phyloP scores from a whole-genome alignment of 306 rosid species.

The Pterocarpus macrocarpus region DNA sequence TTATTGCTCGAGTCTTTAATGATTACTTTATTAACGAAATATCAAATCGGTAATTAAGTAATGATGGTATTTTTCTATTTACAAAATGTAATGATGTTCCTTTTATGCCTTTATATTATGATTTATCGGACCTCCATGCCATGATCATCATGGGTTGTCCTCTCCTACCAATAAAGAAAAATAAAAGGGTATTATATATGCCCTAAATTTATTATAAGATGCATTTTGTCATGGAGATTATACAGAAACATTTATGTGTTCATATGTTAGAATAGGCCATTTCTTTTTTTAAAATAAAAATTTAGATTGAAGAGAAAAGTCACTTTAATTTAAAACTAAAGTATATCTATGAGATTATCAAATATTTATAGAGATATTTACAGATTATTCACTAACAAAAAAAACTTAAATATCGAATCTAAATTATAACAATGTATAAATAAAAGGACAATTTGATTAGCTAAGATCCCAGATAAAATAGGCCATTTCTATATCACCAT shows the following conservation, averaged over 20 bases:
- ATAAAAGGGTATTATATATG: not conserved
- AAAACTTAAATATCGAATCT: no score
- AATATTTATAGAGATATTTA: no score
- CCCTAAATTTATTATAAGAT: not conserved
- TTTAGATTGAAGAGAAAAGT: no score
- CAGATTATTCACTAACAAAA: no score
- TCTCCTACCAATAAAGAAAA: not conserved
- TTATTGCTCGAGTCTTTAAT: not conserved
- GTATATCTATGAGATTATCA: no score
- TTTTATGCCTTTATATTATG: constrained; percentile 40
- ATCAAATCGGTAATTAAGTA: constrained; percentile 39
- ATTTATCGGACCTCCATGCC: not conserved
- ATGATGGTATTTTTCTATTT: constrained; percentile 40
- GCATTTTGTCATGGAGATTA: constrained; percentile 9
- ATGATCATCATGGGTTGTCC: constrained; percentile 42
- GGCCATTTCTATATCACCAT: not conserved
- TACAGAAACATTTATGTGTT: no score
- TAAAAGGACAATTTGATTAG: no score
- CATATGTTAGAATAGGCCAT: not conserved
- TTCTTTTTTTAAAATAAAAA: not conserved
- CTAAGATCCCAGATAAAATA: no score
- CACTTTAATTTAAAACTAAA: no score
- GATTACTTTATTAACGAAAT: constrained; percentile 28
- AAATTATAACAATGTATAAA: no score
- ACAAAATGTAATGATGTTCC: constrained; percentile 39